Conservation (phyloP, 148 eudicot species). For the Nepenthes mirabilis region DNA sequence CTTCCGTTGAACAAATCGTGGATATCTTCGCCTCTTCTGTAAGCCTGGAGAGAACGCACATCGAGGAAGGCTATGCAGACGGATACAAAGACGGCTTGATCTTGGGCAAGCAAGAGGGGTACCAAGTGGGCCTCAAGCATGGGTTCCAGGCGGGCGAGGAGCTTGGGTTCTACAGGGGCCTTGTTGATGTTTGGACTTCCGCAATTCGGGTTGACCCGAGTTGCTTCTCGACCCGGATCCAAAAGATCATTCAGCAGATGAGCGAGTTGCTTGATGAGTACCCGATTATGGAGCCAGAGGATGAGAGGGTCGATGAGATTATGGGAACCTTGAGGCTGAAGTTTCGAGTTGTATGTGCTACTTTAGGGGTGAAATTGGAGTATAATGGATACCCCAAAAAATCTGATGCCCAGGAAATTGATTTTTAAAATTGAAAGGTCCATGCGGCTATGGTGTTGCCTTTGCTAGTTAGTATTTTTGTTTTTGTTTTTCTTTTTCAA, state of each 20-base stretch:
- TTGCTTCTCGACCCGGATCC: slow-evolving; percentile 40
- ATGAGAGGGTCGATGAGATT: slow-evolving; percentile 38
- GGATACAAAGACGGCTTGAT: slow-evolving; percentile 48
- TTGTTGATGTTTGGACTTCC: slow-evolving; percentile 52
- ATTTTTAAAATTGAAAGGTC: slow-evolving; percentile 3
- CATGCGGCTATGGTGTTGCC: too few relatives aligned
- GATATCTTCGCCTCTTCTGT: slow-evolving; percentile 45
- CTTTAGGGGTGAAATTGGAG: slow-evolving; percentile 59
- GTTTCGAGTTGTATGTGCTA: slow-evolving; percentile 54
- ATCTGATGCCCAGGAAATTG: slow-evolving; percentile 23
- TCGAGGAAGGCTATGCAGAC: slow-evolving; percentile 53
- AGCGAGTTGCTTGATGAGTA: slow-evolving; percentile 38
- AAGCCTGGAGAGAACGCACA: slow-evolving; percentile 43
- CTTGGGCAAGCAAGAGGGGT: slow-evolving; percentile 50
- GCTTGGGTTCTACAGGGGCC: slow-evolving; percentile 68
- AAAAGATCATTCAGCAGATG: slow-evolving; percentile 43
- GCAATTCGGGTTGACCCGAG: slow-evolving; percentile 45
- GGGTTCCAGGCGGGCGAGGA: slow-evolving; percentile 70
- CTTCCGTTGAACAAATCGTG: background rate
- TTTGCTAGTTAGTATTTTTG: too few relatives aligned
- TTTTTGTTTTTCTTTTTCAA: too few relatives aligned
- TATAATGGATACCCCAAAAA: slow-evolving; percentile 54
- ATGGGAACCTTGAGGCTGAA: slow-evolving; percentile 49
- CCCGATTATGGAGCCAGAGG: slow-evolving; percentile 48
- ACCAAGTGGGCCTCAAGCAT: slow-evolving; percentile 59